Base-by-base conservation (phyloP, 176 grass and related monocot genomes). In the Thinopyrum elongatum region DNA sequence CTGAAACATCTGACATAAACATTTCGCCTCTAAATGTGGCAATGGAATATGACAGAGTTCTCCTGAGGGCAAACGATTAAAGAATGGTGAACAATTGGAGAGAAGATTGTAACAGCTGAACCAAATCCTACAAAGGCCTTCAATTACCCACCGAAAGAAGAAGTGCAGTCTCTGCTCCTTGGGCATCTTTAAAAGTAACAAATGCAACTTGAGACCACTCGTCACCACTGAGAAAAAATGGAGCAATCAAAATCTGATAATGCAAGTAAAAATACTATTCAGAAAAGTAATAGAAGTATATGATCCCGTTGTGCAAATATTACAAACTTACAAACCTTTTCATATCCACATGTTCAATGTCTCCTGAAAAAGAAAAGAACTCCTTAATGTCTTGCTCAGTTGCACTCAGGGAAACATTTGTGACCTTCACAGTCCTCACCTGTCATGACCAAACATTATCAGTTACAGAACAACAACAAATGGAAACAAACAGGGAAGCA, bases 161-260 rank as follows among this genome's bases (percentile, higher is more conserved):
- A 83, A 96, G 90, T 65, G 97, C 92, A 67, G 97, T 96, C 77
- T 96, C 94, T 85, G 97, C 94, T 80, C 94, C 97, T 65, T 99
- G 92, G 19, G 79, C 65, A 23, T 96, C 97, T 89, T 92, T 94
- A 85, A 99, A 99, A 70, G 97, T 96, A 26, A 99, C 97, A 90
- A 91, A 96, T 85, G 97, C 97, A 91, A 99, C 82, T 82, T 99
- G 97, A 65, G 94, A 96, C 92, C 93, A 98, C 63, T 95, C 93
- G 80, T 98, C 96, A 10, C 87, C 96, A 71, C 96, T 98, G 19
- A 80, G 39, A 30, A 21, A 76, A 2, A 69, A 86, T 2, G 34
- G 34, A 44, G 26, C 41, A 81, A 61, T 23, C 35, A 75, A 44
- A 4, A 21, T n/a, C 41, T 84, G 49, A 76, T 51, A 23, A 76